Conservation (phyloP, 768 basidiomycete genomes). For the Lyophyllum semitale region DNA sequence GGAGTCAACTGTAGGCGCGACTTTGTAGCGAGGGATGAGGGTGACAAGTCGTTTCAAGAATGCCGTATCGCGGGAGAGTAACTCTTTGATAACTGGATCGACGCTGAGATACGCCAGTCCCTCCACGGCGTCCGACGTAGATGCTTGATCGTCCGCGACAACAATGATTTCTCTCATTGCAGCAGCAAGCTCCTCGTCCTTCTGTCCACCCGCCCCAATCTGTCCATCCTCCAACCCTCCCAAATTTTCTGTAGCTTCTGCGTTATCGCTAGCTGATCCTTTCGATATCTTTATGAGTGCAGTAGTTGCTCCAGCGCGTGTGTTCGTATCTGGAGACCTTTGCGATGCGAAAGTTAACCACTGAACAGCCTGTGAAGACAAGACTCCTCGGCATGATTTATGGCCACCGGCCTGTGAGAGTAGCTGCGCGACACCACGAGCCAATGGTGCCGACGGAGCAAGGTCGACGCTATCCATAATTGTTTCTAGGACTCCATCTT, state of each 20-base stretch:
- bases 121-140: slow-evolving; percentile 71
- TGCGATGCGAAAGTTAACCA: slow-evolving; percentile 71
- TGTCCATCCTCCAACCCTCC: slow-evolving; percentile 7
- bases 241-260: slow-evolving; percentile 25
- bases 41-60: slow-evolving; percentile 63
- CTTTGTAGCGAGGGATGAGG: slow-evolving; percentile 54
- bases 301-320: slow-evolving; percentile 67
- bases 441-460: slow-evolving; percentile 47
- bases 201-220: slow-evolving; percentile 14
- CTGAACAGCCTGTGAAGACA: slow-evolving; percentile 54
- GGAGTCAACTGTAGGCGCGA: slow-evolving; percentile 17
- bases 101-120: slow-evolving; percentile 83
- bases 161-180: slow-evolving; percentile 61
- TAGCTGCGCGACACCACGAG: slow-evolving; percentile 68
- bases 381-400: slow-evolving; percentile 64
- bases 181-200: slow-evolving; percentile 49
- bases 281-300: slow-evolving; percentile 79
- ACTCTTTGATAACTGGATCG: slow-evolving; percentile 63
- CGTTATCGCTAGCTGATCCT: slow-evolving; percentile 49
- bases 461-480: slow-evolving; percentile 74
- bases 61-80: slow-evolving; percentile 48
- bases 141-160: slow-evolving; percentile 37
- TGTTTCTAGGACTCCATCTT: slow-evolving; percentile 63
- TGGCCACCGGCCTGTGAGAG: slow-evolving; percentile 77
- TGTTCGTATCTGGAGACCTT: slow-evolving; percentile 40